phyloP scores from a whole-genome alignment of 257 asterid species.

The Jasminum sambac region DNA sequence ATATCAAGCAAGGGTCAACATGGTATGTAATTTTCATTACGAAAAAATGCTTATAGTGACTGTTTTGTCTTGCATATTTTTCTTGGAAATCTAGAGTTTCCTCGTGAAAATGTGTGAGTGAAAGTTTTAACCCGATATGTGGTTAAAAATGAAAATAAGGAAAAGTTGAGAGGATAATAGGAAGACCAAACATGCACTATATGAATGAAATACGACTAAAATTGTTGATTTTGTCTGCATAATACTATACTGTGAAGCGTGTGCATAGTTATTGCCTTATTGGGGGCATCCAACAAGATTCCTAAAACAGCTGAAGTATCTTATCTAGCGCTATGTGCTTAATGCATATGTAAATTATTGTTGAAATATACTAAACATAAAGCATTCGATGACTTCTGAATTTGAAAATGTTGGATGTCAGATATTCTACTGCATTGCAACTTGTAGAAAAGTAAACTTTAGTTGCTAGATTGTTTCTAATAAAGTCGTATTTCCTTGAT shows the following conservation, averaged over 20 bases:
- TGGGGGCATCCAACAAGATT: too few species aligned
- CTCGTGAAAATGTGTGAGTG: too few species aligned
- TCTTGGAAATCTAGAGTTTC: too few species aligned
- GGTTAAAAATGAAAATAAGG: too few species aligned
- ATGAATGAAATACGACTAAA: too few species aligned
- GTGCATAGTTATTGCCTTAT: too few species aligned
- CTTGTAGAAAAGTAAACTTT: slow-evolving; percentile 1
- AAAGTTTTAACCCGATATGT: too few species aligned
- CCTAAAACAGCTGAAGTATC: neutral
- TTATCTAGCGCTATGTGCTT: neutral
- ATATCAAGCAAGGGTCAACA: slow-evolving; percentile 70
- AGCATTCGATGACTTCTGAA: neutral
- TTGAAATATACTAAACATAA: neutral
- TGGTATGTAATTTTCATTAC: slow-evolving; percentile 46
- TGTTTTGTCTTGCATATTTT: neutral
- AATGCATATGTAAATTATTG: neutral
- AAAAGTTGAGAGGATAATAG: too few species aligned
- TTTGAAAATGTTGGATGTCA: neutral
- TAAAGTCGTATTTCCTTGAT: slow-evolving; percentile 17
- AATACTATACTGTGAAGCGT: too few species aligned
- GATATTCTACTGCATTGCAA: neutral
- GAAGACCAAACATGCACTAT: too few species aligned
- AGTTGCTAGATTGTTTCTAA: neutral
- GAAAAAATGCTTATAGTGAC: neutral
- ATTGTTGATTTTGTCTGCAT: too few species aligned